A percentile compares a stretch with the other conserved stretches of the same genome.
These are phyloP conservation scores for Chytridiales sp. DNA, from an alignment of 371 early-diverging fungal species.

Conservation along the genomic window DNA sequence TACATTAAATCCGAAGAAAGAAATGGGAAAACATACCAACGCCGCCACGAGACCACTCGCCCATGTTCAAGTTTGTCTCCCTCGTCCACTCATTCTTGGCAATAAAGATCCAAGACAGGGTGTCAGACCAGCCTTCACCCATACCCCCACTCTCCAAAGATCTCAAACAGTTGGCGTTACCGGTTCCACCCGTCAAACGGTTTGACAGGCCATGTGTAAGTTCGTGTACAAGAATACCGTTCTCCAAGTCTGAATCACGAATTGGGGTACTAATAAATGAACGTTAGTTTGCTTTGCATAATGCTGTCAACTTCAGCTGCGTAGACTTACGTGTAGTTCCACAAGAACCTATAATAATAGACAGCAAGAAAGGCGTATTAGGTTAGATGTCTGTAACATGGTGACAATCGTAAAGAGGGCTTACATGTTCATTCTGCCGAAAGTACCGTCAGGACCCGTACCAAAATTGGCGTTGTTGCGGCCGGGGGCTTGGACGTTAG, in stretches of 20 bases:
- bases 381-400: too few species aligned
- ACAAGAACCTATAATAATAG: too few species aligned
- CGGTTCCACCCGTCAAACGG: slow-evolving; percentile 46
- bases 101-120: slow-evolving; percentile 15
- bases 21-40: too few species aligned
- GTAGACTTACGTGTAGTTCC: too few species aligned
- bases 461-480: slow-evolving; percentile 46
- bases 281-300: too few species aligned
- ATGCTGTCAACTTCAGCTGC: too few species aligned
- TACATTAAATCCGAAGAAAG: too few species aligned
- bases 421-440: slow-evolving; percentile 40
- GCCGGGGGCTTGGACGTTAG: slow-evolving; percentile 26
- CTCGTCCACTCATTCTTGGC: too few species aligned
- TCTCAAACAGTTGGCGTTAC: slow-evolving; percentile 34
- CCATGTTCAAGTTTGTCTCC: too few species aligned
- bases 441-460: slow-evolving; percentile 44
- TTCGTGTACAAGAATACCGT: slow-evolving; percentile 40
- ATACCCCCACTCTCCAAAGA: slow-evolving; percentile 31
- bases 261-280: neutral
- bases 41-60: too few species aligned
- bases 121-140: slow-evolving; percentile 46
- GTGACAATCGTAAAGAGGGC: too few species aligned
- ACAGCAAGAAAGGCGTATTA: too few species aligned
- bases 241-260: slow-evolving; percentile 10
- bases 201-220: slow-evolving; percentile 49